A percentile compares a stretch with the other conserved stretches of the same genome.
phyloP scores from a whole-genome alignment of 306 rosid genomes.

The Quercus bicolor region DNA sequence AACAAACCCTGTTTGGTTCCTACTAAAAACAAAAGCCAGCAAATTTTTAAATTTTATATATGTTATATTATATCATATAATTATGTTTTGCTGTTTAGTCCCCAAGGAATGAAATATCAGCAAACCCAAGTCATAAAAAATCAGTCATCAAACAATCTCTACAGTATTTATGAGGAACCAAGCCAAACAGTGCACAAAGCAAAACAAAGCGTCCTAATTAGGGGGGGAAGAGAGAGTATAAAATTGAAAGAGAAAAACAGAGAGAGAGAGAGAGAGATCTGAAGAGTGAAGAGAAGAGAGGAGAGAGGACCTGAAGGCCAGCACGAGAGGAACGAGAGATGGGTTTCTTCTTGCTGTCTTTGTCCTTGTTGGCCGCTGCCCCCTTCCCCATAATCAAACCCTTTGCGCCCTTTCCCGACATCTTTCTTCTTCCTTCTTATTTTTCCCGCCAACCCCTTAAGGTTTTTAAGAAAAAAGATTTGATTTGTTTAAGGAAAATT shows the following conservation, averaged over 20 bases:
- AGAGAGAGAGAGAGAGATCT: conserved; percentile 16
- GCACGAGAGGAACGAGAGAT: conserved; percentile 80
- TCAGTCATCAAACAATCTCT: neutral
- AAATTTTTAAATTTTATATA: neutral
- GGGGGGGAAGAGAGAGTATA: neutral
- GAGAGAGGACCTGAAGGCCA: conserved; percentile 60
- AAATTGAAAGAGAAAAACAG: neutral
- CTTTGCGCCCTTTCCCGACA: conserved; percentile 88
- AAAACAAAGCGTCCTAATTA: neutral
- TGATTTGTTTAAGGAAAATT: no score
- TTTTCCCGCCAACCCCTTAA: no score
- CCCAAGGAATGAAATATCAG: no score
- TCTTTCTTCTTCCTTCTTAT: conserved; percentile 25
- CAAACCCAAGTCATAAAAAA: no score
- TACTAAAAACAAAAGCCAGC: neutral
- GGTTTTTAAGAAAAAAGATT: no score
- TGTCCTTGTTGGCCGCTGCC: conserved; percentile 54
- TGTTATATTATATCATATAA: no score
- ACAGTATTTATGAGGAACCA: neutral
- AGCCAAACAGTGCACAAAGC: neutral
- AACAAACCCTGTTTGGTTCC: neutral
- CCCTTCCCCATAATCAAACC: conserved; percentile 62
- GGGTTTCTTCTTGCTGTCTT: conserved; percentile 74
- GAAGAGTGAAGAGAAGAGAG: neutral
- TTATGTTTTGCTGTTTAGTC: no score